Conservation (phyloP, 495 filamentous ascomycete species). For the Neurospora africana region DNA sequence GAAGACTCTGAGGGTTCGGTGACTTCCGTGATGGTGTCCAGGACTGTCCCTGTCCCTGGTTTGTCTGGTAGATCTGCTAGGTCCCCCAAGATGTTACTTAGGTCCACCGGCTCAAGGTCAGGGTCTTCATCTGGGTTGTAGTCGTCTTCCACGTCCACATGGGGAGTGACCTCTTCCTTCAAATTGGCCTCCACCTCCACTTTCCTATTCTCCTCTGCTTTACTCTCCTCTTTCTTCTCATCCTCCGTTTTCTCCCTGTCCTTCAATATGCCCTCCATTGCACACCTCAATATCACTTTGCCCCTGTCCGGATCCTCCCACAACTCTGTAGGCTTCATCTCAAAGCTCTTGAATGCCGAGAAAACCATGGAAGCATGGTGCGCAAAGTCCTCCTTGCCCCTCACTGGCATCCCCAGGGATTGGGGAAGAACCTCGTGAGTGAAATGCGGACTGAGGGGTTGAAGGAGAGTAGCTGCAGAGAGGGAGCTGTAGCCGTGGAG, state of each 20-base stretch:
- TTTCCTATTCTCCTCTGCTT: not conserved
- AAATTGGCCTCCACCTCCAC: not conserved
- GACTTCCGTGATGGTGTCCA: not conserved
- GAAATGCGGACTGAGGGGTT: slow-evolving; percentile 21
- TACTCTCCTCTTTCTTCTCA: not conserved
- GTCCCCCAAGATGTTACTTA: not conserved
- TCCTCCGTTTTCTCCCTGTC: not conserved
- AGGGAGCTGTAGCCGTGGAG: slow-evolving; percentile 28
- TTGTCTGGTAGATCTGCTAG: not conserved
- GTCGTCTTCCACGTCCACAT: not conserved
- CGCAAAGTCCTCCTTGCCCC: slow-evolving; percentile 22
- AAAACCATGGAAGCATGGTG: slow-evolving; percentile 26
- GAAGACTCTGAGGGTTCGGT: not conserved
- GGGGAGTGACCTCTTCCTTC: not conserved
- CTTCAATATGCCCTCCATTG: slow-evolving; percentile 25
- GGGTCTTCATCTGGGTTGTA: not conserved
- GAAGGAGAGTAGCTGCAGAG: slow-evolving; percentile 20
- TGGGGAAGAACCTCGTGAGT: slow-evolving; percentile 27
- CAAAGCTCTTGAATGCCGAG: slow-evolving; percentile 27
- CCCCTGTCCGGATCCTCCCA: slow-evolving; percentile 23
- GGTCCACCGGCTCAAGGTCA: not conserved
- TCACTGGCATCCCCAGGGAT: slow-evolving; percentile 25
- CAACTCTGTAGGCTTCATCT: slow-evolving; percentile 25
- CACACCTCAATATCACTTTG: slow-evolving; percentile 22
- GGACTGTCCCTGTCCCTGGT: not conserved